These are phyloP conservation scores for Pyrenophora teres DNA, from an alignment of 2,329 filamentous ascomycete genomes.

Conservation along the genomic window DNA sequence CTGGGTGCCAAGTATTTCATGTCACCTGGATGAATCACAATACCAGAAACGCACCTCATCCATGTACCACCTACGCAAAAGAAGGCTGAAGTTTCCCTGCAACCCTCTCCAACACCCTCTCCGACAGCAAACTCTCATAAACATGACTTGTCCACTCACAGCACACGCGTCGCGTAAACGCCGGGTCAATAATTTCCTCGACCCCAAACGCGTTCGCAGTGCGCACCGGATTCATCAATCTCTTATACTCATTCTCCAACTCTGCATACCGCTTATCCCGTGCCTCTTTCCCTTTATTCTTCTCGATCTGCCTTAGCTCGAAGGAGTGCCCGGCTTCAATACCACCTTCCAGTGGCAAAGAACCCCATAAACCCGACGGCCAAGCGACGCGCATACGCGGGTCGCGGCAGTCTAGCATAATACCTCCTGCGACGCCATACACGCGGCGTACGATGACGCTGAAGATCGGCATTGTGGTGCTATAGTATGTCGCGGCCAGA, in stretches of 20 bases:
- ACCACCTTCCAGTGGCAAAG: constrained; percentile 65
- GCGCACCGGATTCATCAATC: constrained; percentile 67
- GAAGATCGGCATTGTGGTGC: constrained; percentile 66
- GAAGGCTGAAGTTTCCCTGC: constrained; percentile 44
- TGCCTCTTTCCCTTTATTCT: constrained; percentile 56
- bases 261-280: constrained; percentile 58
- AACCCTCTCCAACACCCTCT: constrained; percentile 53
- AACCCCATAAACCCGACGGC: constrained; percentile 68
- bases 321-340: constrained; percentile 67
- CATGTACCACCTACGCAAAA: constrained; percentile 27
- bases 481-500: constrained; percentile 65
- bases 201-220: constrained; percentile 68
- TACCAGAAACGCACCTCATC: too few relatives aligned
- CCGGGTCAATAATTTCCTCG: constrained; percentile 69
- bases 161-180: constrained; percentile 60
- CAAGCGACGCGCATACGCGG: constrained; percentile 66
- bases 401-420: constrained; percentile 67
- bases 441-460: constrained; percentile 65
- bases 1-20: background rate
- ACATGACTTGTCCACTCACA: constrained; percentile 62
- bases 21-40: background rate
- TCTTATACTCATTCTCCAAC: constrained; percentile 63
- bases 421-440: constrained; percentile 67
- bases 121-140: constrained; percentile 58
- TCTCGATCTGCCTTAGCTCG: constrained; percentile 61